phyloP scores from a whole-genome alignment of 305 asterid genomes.

The Solanum hybrid region DNA sequence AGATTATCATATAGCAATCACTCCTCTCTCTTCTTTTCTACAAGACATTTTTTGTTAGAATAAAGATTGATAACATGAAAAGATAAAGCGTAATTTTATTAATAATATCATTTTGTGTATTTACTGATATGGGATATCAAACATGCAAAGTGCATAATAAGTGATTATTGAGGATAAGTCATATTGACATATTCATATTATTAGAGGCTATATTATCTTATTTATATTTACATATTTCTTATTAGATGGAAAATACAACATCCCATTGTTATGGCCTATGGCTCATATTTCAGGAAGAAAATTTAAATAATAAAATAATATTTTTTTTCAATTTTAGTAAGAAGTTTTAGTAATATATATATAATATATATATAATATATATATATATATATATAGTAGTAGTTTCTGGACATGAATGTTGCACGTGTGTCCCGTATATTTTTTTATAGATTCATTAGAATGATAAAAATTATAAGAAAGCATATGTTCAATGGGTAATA shows the following conservation, averaged over 20 bases:
- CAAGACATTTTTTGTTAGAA: not conserved
- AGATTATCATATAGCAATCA: not conserved
- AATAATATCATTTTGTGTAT: not conserved
- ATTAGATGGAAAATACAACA: not conserved
- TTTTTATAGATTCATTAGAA: too few relatives aligned
- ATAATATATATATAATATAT: too few relatives aligned
- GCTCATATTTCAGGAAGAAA: not conserved
- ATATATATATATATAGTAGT: too few relatives aligned
- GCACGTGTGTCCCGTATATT: too few relatives aligned
- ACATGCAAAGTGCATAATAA: not conserved
- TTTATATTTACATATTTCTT: too few relatives aligned
- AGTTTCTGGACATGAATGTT: too few relatives aligned
- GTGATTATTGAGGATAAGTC: not conserved
- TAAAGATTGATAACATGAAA: not conserved
- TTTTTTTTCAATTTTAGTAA: not conserved
- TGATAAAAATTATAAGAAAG: too few relatives aligned
- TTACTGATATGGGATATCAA: not conserved
- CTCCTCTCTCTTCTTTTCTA: not conserved
- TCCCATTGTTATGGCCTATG: not conserved
- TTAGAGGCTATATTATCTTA: not conserved
- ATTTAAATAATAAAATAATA: too few relatives aligned
- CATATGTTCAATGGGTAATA: too few relatives aligned
- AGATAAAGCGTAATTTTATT: not conserved
- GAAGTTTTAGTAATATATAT: not conserved
- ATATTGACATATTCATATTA: not conserved